Evolutionary conservation across 2,329 filamentous ascomycete genomes (phyloP), one percentile per base, ranked within the genome.

Genomic region (Cladorrhinum sp.): DNA sequence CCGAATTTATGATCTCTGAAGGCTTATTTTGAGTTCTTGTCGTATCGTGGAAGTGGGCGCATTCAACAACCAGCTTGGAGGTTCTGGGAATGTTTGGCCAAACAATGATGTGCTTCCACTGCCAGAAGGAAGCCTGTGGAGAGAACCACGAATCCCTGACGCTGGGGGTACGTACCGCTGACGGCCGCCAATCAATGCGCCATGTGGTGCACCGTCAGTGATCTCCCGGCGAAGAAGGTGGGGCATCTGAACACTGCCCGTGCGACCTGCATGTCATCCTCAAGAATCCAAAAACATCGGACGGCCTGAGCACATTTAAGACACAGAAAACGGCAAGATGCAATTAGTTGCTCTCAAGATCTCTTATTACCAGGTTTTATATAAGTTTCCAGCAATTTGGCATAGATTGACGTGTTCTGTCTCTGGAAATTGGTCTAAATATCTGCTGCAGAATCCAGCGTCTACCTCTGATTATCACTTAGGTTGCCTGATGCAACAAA

Each of bases 131-230:
- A 57, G 48, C 45, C 53, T 18, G 53, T 18, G 53, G 32, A 18
- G n/a, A 38, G 53, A 27, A 38, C 24, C 23, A 56, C 36, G 36
- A 27, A 49, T 48, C 53, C 53, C 38, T 56, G 53, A 56, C 22
- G 53, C 53, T 56, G 53, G 53, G 38, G 53, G 32, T 49, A 49
- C 38, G 24, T 49, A 56, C 13, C 25, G 38, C 53, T 48, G 38
- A 23, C 29, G 38, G 20, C 24, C 38, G 16, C 53, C 38, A 48
- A 49, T 45, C 23, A 27, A 18, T 41, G 20, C 20, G 4, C 18
- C 32, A 55, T 22, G 29, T 41, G 12, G 5, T 38, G 5, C 18
- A 5, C 32, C 51, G 29, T 38, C 32, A 24, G 52, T 38, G 52
- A 55, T 55, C 29, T 55, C 32, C 52, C 52, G 32, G 52, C 20